Percentiles rank a stretch among this genome's conserved stretches.
phyloP scores from a whole-genome alignment of 1,139 yeast genomes.

The Magnusiomyces suaveolens region DNA sequence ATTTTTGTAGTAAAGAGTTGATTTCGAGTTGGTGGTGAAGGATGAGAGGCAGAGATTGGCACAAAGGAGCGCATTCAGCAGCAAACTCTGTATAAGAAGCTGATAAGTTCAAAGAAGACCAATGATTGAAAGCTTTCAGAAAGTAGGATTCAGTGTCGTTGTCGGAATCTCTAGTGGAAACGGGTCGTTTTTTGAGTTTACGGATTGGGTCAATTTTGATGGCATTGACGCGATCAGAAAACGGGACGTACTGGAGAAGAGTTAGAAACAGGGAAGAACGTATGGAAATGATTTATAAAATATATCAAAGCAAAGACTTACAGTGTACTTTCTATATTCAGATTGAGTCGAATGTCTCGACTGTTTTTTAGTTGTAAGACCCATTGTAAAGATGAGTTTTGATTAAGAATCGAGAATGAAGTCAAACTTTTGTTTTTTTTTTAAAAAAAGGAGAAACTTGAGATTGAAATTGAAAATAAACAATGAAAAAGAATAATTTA shows the following conservation, averaged over 20 bases:
- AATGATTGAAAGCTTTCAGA: slow-evolving; percentile 66
- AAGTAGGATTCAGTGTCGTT: slow-evolving; percentile 58
- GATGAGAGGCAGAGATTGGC: slow-evolving; percentile 72
- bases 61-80: slow-evolving; percentile 43
- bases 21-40: slow-evolving; percentile 60
- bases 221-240: slow-evolving; percentile 73
- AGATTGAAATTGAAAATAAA: not conserved
- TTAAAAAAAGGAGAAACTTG: slow-evolving; percentile 2
- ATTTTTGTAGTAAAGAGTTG: slow-evolving; percentile 43
- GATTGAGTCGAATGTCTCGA: slow-evolving; percentile 16
- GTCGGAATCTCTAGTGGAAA: slow-evolving; percentile 34
- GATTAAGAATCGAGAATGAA: too few species aligned
- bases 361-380: slow-evolving; percentile 7
- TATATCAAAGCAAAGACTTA: not conserved
- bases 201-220: slow-evolving; percentile 78
- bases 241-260: slow-evolving; percentile 45
- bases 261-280: not conserved
- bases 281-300: not conserved
- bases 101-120: slow-evolving; percentile 81
- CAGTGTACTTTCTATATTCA: slow-evolving; percentile 13
- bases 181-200: slow-evolving; percentile 52
- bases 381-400: slow-evolving; percentile 1
- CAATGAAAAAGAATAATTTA: too few species aligned
- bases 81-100: slow-evolving; percentile 59
- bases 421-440: too few species aligned